Evolutionary conservation across 2,329 filamentous ascomycete genomes (phyloP).

Genomic region (Geosmithia flava): DNA sequence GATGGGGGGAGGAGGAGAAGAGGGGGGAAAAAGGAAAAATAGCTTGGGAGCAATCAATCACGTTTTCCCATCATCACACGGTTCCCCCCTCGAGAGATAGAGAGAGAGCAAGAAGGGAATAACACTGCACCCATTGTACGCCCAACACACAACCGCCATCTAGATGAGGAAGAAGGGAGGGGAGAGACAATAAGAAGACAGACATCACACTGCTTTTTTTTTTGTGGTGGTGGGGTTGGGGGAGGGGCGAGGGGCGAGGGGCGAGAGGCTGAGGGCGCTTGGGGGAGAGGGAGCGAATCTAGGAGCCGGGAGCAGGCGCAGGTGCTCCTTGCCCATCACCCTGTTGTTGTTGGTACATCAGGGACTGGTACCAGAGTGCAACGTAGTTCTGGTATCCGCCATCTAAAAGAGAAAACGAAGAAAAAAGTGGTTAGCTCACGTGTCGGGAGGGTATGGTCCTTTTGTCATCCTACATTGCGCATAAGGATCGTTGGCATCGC

Average conservation of each 20-base stretch:
- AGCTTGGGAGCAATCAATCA: too few relatives aligned
- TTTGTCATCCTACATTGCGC: constrained; percentile 50
- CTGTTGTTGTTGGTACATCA: constrained; percentile 29
- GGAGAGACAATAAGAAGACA: too few relatives aligned
- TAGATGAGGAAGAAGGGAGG: neutral
- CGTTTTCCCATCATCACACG: too few relatives aligned
- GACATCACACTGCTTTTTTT: too few relatives aligned
- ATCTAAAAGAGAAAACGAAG: constrained; percentile 29
- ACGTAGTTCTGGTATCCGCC: constrained; percentile 75
- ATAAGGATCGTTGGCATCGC: constrained; percentile 54
- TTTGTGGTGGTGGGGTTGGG: too few relatives aligned
- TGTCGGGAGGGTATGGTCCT: neutral
- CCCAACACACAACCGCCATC: neutral
- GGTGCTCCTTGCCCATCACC: constrained; percentile 19
- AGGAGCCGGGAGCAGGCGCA: constrained; percentile 20
- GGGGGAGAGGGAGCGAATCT: constrained; percentile 2
- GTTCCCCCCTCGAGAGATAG: too few relatives aligned
- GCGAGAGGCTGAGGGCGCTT: neutral
- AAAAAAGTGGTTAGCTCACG: constrained; percentile 8
- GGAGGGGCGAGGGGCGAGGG: neutral
- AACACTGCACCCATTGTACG: constrained; percentile 2
- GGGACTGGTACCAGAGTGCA: constrained; percentile 67
- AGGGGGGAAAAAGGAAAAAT: too few relatives aligned
- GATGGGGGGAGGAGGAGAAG: too few relatives aligned
- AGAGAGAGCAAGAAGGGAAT: neutral